Base-by-base conservation (phyloP, 768 basidiomycete species). In the Daedaleopsis sinensis region DNA sequence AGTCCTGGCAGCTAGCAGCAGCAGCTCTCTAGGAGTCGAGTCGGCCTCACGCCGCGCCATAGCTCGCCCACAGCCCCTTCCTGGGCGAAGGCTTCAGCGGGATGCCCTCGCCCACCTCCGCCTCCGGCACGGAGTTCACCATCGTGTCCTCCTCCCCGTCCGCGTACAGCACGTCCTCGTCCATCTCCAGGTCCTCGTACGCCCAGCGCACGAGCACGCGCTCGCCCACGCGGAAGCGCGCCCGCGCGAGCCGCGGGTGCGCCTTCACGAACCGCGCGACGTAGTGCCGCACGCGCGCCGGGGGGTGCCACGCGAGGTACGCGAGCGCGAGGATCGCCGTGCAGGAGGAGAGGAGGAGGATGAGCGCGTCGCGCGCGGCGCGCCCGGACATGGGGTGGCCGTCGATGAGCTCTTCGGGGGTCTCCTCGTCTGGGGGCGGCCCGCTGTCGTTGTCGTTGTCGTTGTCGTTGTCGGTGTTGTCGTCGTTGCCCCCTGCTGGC, bases 201-300 rank as follows among this genome's bases (percentile, higher is more conserved):
- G 79, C 79, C 81, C 82, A 82, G 15, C 73, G 74, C 52, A 82
- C 73, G 19, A 84, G 76, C 23, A 76, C 70, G 43, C 71, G 67
- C 57, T 80, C 80, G 3, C 77, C 75, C 12, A 74, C 73, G 27
- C 79, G 73, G 69, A 78, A 80, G 32, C 63, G 65, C 57, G 64
- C 56, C 23, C 63, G 65, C 57, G 64, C 56, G 39, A 70, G 56
- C n/a, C 62, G 58, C 23, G 69, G 68, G 57, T 69, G 71, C 39
- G 59, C 46, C 55, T 68, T 67, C 52, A 66, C 42, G 63, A 61
- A 68, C 19, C 54, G 36, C 24, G 59, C 52, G 43, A 67, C 63
- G 36, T 50, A 48, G 27, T 63, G 63, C n/a, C 69, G 69, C 16
- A 73, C 46, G 16, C 54, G 52, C 19, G 53, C 23, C 9, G 72